Evolutionary conservation across 2,329 filamentous ascomycete species (phyloP).

Genomic region (Neofusicoccum cordaticola): DNA sequence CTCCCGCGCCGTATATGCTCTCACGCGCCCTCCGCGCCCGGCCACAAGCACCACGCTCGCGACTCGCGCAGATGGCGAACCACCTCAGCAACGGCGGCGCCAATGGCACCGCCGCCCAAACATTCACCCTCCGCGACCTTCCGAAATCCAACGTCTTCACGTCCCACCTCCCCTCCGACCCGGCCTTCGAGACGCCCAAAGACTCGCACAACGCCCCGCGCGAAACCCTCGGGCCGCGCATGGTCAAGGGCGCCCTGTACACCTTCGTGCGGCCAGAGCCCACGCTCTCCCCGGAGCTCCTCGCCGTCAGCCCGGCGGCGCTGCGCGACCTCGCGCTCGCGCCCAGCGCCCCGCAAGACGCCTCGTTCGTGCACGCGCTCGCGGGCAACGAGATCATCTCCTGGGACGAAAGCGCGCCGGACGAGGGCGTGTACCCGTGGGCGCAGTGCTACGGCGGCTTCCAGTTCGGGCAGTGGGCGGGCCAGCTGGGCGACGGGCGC

Average conservation of each 20-base stretch:
- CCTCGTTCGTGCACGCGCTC: conserved; percentile 74
- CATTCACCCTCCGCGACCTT: conserved; percentile 47
- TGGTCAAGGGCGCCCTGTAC: conserved; percentile 82
- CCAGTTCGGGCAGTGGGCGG: conserved; percentile 77
- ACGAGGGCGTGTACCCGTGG: conserved; percentile 84
- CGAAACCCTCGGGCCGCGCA: conserved; percentile 70
- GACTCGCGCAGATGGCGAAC: conserved; percentile 45
- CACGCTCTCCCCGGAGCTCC: conserved; percentile 69
- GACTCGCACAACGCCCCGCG: conserved; percentile 79
- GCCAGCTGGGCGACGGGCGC: conserved; percentile 89
- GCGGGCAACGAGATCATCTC: conserved; percentile 81
- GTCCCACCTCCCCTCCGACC: conserved; percentile 69
- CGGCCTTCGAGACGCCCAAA: conserved; percentile 74
- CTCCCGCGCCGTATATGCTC: conserved; percentile 21
- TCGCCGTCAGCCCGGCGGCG: conserved; percentile 76
- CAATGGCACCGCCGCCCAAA: conserved; percentile 23
- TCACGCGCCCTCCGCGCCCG: conserved; percentile 18
- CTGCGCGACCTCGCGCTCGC: conserved; percentile 77
- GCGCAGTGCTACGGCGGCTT: conserved; percentile 93
- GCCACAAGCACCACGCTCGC: conserved; percentile 21
- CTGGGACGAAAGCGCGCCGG: conserved; percentile 62
- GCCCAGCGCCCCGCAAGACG: conserved; percentile 63
- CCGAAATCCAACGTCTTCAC: conserved; percentile 67
- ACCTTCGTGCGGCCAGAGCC: conserved; percentile 85
- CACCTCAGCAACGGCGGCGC: conserved; percentile 33